phyloP scores from a whole-genome alignment of 352 stramenopile genomes.

The Blastocystis sp. region DNA sequence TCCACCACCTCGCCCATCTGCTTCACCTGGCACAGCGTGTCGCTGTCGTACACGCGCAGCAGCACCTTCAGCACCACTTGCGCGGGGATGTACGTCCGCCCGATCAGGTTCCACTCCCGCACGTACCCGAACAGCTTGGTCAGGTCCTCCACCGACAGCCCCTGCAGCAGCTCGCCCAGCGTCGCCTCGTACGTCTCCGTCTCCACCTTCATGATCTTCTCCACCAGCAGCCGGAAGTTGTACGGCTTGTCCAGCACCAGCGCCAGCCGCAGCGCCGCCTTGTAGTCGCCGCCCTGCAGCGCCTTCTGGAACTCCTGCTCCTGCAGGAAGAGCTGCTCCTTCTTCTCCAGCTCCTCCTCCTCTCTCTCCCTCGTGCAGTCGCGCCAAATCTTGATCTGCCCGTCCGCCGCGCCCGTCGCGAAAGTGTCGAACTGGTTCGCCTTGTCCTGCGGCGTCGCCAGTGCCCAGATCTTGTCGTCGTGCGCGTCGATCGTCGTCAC shows the following conservation, averaged over 20 bases:
- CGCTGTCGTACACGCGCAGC: constrained; percentile 74
- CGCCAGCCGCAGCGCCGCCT: constrained; percentile 80
- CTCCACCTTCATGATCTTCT: constrained; percentile 70
- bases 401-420: constrained; percentile 88
- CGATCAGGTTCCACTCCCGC: constrained; percentile 95
- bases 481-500: constrained; percentile 91
- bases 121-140: constrained; percentile 87
- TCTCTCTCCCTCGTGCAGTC: constrained; percentile 89
- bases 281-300: constrained; percentile 84
- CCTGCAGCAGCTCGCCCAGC: constrained; percentile 75
- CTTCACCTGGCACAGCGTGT: constrained; percentile 77
- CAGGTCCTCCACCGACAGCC: constrained; percentile 81
- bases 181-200: constrained; percentile 5
- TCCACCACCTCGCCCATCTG: constrained; percentile 83
- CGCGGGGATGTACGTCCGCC: constrained; percentile 85
- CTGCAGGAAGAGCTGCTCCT: constrained; percentile 86
- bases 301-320: constrained; percentile 91
- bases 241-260: constrained; percentile 88
- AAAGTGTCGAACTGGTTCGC: constrained; percentile 80
- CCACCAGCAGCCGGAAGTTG: constrained; percentile 85
- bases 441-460: constrained; percentile 81
- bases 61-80: constrained; percentile 87
- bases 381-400: constrained; percentile 86
- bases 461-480: constrained; percentile 92
- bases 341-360: constrained; percentile 77